A percentile compares a stretch with the other conserved stretches of the same genome.
phyloP scores from a whole-genome alignment of 805 yeast species.

The Blastobotrys robertii region DNA sequence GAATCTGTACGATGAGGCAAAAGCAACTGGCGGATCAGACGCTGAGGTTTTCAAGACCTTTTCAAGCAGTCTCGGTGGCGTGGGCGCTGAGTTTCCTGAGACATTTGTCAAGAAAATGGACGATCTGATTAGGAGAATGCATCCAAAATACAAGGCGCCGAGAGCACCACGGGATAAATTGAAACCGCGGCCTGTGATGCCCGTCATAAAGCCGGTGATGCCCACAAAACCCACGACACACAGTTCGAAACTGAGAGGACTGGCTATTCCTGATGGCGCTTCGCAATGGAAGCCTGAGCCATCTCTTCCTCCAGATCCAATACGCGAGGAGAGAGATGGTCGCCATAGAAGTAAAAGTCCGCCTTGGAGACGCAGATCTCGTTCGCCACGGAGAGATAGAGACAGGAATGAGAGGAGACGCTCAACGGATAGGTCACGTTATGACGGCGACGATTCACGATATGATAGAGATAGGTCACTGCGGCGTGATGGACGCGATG shows the following conservation, averaged over 20 bases:
- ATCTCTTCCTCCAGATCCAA: not conserved
- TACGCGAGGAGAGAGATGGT: too few species aligned
- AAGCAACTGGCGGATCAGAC: constrained; percentile 16
- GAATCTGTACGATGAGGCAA: constrained; percentile 26
- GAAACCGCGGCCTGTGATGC: too few species aligned
- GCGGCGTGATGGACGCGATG: constrained; percentile 5
- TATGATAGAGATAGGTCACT: not conserved
- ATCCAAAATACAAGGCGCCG: constrained; percentile 22
- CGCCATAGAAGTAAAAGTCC: too few species aligned
- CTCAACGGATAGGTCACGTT: too few species aligned
- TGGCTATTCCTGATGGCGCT: constrained; percentile 8
- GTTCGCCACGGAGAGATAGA: too few species aligned
- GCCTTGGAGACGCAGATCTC: too few species aligned
- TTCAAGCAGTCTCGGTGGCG: constrained; percentile 27
- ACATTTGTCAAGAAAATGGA: constrained; percentile 23
- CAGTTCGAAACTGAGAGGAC: not conserved
- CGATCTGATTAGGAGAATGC: constrained; percentile 22
- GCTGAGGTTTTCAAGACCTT: constrained; percentile 27
- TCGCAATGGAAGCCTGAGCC: constrained; percentile 8
- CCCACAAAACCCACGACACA: too few species aligned
- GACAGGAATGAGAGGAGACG: too few species aligned
- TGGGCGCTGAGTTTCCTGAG: constrained; percentile 36
- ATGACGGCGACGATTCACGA: too few species aligned
- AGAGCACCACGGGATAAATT: too few species aligned
- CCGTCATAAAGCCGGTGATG: too few species aligned